Percentiles rank a stretch among this genome's conserved stretches.
phyloP scores from a whole-genome alignment of 768 basidiomycete species.

The Nevesoporus exiguus region DNA sequence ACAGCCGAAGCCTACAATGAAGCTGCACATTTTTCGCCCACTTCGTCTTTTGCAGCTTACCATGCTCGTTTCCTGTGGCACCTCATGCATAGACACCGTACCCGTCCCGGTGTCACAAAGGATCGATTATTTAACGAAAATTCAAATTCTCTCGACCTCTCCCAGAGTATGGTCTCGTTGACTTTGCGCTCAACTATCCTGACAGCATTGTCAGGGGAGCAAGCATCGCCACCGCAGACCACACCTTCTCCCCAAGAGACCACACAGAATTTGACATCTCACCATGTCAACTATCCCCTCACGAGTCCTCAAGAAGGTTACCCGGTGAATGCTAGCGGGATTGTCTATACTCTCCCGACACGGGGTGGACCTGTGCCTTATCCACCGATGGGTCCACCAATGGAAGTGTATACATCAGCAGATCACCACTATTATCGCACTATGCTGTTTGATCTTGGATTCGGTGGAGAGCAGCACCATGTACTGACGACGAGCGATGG shows the following conservation, averaged over 20 bases:
- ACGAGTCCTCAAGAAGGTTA: constrained; percentile 20
- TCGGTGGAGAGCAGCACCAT: constrained; percentile 42
- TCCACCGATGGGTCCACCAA: constrained; percentile 33
- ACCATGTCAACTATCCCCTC: constrained; percentile 16
- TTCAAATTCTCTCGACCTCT: constrained; percentile 55
- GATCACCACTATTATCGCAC: constrained; percentile 71
- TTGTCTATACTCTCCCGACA: constrained; percentile 12
- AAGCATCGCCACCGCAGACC: constrained; percentile 21
- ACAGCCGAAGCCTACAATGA: constrained; percentile 79
- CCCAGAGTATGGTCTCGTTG: constrained; percentile 43
- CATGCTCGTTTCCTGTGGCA: constrained; percentile 78
- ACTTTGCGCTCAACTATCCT: constrained; percentile 3
- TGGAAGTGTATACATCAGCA: constrained; percentile 34
- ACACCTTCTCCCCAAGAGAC: constrained; percentile 22
- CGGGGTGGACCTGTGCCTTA: constrained; percentile 18
- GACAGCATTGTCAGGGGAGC: constrained; percentile 18
- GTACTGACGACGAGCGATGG: constrained; percentile 20
- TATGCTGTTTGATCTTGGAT: constrained; percentile 74
- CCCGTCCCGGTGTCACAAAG: constrained; percentile 41
- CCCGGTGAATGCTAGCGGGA: constrained; percentile 8
- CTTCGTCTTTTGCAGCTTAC: constrained; percentile 64
- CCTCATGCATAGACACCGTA: constrained; percentile 59
- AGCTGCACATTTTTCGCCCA: constrained; percentile 57
- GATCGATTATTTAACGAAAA: constrained; percentile 37
- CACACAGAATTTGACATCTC: constrained; percentile 9